Percentiles rank a stretch among this genome's conserved stretches.
These are phyloP conservation scores for Glomus cerebriforme DNA, from an alignment of 192 early-diverging fungal genomes.

Conservation along the genomic window DNA sequence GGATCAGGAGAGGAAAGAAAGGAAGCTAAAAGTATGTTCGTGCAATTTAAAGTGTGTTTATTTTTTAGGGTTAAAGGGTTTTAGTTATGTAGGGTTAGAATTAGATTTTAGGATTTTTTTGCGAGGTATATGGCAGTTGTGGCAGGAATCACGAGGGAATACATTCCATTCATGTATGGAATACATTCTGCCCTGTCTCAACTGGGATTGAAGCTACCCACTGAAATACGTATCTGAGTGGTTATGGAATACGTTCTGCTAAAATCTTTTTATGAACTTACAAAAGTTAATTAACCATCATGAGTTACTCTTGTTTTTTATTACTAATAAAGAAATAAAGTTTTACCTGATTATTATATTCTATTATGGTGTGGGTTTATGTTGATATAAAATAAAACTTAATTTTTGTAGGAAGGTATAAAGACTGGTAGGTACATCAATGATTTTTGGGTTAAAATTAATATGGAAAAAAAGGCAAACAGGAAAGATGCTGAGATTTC, in stretches of 20 bases:
- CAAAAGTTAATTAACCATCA: constrained; percentile 31
- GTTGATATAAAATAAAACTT: constrained; percentile 9
- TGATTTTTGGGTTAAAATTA: constrained; percentile 25
- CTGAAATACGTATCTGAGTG: constrained; percentile 24
- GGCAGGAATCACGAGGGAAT: constrained; percentile 29
- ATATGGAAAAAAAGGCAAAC: constrained; percentile 14
- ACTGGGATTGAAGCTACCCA: constrained; percentile 23
- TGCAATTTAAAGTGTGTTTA: constrained; percentile 16
- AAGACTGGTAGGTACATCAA: constrained; percentile 23
- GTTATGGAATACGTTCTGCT: constrained; percentile 29
- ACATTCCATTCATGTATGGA: constrained; percentile 15
- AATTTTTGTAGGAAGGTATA: constrained; percentile 28
- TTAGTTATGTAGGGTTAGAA: constrained; percentile 19
- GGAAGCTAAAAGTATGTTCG: constrained; percentile 27
- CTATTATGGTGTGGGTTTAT: background rate
- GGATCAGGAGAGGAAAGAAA: constrained; percentile 31
- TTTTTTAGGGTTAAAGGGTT: constrained; percentile 11
- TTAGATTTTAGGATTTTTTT: constrained; percentile 12
- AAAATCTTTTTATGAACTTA: constrained; percentile 24
- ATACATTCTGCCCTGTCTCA: constrained; percentile 28
- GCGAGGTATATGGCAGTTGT: constrained; percentile 11
- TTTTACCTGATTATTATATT: too few species aligned
- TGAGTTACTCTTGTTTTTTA: constrained; percentile 25
- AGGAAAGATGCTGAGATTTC: constrained; percentile 19
- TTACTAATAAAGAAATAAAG: background rate